phyloP scores from a whole-genome alignment of 106 monocot genomes.

The Apostasia shenzhenica region DNA sequence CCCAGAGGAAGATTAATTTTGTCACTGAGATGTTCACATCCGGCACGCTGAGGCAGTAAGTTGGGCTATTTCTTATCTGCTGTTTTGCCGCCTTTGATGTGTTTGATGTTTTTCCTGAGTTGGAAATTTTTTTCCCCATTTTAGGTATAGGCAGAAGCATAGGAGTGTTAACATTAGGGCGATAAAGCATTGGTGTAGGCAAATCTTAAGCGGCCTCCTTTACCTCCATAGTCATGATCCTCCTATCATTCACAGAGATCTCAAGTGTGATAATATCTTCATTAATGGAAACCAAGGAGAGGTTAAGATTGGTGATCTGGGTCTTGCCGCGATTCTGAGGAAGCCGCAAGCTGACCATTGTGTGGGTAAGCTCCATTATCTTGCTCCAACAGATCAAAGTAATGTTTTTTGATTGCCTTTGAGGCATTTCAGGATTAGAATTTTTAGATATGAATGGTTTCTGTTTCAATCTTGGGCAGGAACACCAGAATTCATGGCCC shows the following conservation, averaged over 20 bases:
- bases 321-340: slow-evolving; percentile 30
- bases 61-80: neutral
- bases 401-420: neutral
- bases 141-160: slow-evolving; percentile 36
- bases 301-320: slow-evolving; percentile 43
- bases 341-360: slow-evolving; percentile 11
- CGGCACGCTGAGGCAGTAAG: slow-evolving; percentile 37
- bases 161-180: slow-evolving; percentile 23
- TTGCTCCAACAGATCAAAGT: neutral
- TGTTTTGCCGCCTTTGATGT: neutral
- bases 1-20: slow-evolving; percentile 31
- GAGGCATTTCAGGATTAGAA: neutral
- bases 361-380: slow-evolving; percentile 12
- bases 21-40: slow-evolving; percentile 53
- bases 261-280: slow-evolving; percentile 43
- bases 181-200: slow-evolving; percentile 36
- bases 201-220: slow-evolving; percentile 28
- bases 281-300: slow-evolving; percentile 46
- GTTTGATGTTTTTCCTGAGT: neutral
- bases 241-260: slow-evolving; percentile 38
- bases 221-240: slow-evolving; percentile 38
- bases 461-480: slow-evolving; percentile 3
- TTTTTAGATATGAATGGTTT: neutral
- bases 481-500: slow-evolving; percentile 28
- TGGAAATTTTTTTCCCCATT: neutral